Evolutionary conservation across 2,329 filamentous ascomycete genomes (phyloP).

Genomic region (Stagonosporopsis tanaceti): DNA sequence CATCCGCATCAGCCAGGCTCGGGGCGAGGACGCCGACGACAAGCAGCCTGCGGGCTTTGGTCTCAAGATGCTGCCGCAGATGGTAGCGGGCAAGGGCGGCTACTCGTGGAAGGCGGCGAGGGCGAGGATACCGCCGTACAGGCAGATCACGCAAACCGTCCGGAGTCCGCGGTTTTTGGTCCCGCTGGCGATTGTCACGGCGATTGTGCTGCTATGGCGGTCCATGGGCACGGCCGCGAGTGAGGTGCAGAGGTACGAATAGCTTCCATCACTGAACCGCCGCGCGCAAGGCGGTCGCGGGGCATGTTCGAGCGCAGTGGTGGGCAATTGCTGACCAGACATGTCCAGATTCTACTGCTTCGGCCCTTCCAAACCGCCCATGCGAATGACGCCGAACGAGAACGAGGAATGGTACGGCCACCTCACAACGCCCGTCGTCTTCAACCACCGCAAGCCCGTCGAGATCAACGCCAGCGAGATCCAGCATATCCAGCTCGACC

Average conservation of each 20-base stretch:
- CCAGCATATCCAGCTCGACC: constrained; percentile 82
- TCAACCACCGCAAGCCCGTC: constrained; percentile 92
- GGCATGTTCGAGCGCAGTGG: neutral
- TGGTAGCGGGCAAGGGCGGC: constrained; percentile 59
- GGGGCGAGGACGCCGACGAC: constrained; percentile 36
- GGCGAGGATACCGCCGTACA: constrained; percentile 77
- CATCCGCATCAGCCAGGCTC: constrained; percentile 43
- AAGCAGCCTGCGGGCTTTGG: constrained; percentile 30
- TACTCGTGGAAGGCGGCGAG: constrained; percentile 91
- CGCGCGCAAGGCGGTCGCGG: constrained; percentile 4
- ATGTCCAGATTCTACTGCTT: constrained; percentile 89
- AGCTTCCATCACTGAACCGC: neutral
- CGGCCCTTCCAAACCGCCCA: constrained; percentile 92
- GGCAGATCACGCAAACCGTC: constrained; percentile 68
- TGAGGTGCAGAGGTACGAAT: constrained; percentile 85
- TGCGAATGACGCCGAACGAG: constrained; percentile 93
- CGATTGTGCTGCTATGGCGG: constrained; percentile 86
- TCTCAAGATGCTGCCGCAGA: constrained; percentile 80
- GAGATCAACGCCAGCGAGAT: constrained; percentile 84
- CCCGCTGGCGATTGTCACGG: constrained; percentile 72
- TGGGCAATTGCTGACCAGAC: constrained; percentile 29
- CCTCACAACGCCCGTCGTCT: constrained; percentile 89
- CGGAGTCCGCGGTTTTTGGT: constrained; percentile 81
- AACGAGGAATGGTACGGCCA: constrained; percentile 88
- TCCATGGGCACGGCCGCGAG: constrained; percentile 80